Conservation (phyloP, 2,329 filamentous ascomycete species). For the Apiospora pterosperma region DNA sequence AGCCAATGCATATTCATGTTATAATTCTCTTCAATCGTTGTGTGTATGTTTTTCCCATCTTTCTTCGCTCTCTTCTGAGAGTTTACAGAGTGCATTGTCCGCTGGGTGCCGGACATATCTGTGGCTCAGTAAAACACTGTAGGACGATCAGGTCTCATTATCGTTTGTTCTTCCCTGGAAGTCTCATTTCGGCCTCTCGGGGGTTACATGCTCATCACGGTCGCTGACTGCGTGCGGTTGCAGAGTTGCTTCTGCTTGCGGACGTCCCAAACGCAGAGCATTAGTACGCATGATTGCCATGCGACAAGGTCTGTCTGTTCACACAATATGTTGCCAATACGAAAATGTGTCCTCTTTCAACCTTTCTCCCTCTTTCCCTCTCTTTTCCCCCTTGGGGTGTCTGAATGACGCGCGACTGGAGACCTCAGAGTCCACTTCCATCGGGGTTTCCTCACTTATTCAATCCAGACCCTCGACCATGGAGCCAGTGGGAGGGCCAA, state of each 20-base stretch:
- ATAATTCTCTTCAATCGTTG: neutral
- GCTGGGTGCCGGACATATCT: neutral
- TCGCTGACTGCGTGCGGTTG: neutral
- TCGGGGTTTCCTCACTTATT: neutral
- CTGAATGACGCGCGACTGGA: neutral
- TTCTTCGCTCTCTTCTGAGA: neutral
- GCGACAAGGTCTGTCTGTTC: neutral
- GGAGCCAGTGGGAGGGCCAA: neutral
- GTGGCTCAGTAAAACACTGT: slow-evolving; percentile 1
- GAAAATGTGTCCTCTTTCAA: neutral
- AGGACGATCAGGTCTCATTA: slow-evolving; percentile 5
- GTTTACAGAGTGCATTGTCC: neutral
- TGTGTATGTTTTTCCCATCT: too few species aligned
- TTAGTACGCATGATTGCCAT: neutral
- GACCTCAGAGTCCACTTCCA: neutral
- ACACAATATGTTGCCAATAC: neutral
- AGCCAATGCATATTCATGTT: neutral
- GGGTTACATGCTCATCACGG: slow-evolving; percentile 1
- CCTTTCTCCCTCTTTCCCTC: too few species aligned
- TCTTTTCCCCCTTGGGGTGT: too few species aligned
- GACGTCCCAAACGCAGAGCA: neutral
- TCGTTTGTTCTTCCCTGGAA: slow-evolving; percentile 5
- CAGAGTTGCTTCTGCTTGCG: neutral
- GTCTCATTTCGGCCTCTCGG: slow-evolving; percentile 2
- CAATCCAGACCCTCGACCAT: neutral